Evolutionary conservation across 2,329 filamentous ascomycete genomes (phyloP).

Genomic region (Aspergillus sp.): DNA sequence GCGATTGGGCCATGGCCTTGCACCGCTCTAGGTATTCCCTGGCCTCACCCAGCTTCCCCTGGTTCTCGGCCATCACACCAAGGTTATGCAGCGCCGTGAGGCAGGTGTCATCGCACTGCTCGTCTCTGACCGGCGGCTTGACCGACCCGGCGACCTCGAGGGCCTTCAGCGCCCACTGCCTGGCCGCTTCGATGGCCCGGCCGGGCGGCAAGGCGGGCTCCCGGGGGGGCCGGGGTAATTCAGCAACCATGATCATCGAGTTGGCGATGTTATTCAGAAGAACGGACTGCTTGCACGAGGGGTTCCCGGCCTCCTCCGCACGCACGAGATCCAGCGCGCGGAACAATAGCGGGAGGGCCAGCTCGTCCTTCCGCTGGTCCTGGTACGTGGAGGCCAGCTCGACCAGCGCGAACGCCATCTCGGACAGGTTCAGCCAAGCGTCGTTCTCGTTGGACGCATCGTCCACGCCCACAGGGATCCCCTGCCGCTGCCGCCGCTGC

Average conservation of each 20-base stretch:
- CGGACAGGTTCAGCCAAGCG: slow-evolving; percentile 29
- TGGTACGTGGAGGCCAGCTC: slow-evolving; percentile 71
- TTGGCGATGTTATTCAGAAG: slow-evolving; percentile 51
- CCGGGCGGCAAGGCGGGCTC: slow-evolving; percentile 30
- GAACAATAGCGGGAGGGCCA: slow-evolving; percentile 77
- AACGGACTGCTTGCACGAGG: slow-evolving; percentile 66
- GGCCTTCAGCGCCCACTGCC: slow-evolving; percentile 71
- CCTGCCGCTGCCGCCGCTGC: slow-evolving; percentile 55
- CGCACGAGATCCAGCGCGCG: slow-evolving; percentile 67
- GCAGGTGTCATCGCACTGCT: slow-evolving; percentile 77
- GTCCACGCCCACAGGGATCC: slow-evolving; percentile 60
- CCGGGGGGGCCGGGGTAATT: slow-evolving; percentile 22
- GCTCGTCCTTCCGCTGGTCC: slow-evolving; percentile 61
- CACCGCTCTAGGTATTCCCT: slow-evolving; percentile 60
- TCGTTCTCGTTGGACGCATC: slow-evolving; percentile 20
- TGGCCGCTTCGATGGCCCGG: slow-evolving; percentile 58
- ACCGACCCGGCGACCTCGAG: slow-evolving; percentile 58
- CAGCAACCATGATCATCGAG: slow-evolving; percentile 37
- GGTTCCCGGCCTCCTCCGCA: slow-evolving; percentile 29
- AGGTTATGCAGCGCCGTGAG: slow-evolving; percentile 78
- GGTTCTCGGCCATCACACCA: slow-evolving; percentile 71
- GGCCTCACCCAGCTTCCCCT: slow-evolving; percentile 57
- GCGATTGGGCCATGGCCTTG: slow-evolving; percentile 44
- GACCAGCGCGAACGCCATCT: slow-evolving; percentile 30
- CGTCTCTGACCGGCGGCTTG: slow-evolving; percentile 54